Base-by-base conservation (phyloP, 768 basidiomycete species). In the Hygrophorus pudorinus region DNA sequence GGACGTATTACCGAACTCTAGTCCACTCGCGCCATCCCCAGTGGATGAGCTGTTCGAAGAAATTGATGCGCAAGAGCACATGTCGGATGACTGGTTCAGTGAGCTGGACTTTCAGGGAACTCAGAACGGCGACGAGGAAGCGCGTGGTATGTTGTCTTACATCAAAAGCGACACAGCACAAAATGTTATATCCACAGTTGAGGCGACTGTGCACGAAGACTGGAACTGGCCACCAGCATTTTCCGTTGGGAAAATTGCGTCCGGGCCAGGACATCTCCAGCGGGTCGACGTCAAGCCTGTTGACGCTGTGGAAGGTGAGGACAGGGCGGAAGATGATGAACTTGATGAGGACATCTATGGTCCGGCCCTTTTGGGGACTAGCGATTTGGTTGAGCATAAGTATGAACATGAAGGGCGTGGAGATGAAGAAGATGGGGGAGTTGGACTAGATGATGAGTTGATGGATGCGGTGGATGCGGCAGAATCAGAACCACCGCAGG, bases 51-150 rank as follows among this genome's bases (percentile, higher is more conserved):
- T 16, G 14, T 34, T 24, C 14, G 20, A 41, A 7, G 20, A 10
- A 2, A 14, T 21, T 5, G 13, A 7, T 14, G 17, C 20, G 11
- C 5, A 14, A 2, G 11, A 5, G 14, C 17, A 41, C 17, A 13
- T 47, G 17, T 38, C 35, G 16, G 44, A 20, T 16, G 30, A 20
- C 38, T 49, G 48, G 27, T 27, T 55, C 34, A 46, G 50, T 35
- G 46, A 31, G 21, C 57, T 54, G n/a, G 48, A 39, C 9, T 62
- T 59, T 45, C 47, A 60, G 48, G 17, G 9, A 3, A n/a, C 33
- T 35, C n/a, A 10, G 33, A 17, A 35, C 33, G 33, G 9, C 33
- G 33, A 10, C 9, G 9, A 13, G n/a, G 33, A 4, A 35, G 58
- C 60, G 12, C 58, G 59, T 16, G 56, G 47, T 8, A 52, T 60